Base-by-base conservation (phyloP, 306 rosid species). In the Quercus gilva region DNA sequence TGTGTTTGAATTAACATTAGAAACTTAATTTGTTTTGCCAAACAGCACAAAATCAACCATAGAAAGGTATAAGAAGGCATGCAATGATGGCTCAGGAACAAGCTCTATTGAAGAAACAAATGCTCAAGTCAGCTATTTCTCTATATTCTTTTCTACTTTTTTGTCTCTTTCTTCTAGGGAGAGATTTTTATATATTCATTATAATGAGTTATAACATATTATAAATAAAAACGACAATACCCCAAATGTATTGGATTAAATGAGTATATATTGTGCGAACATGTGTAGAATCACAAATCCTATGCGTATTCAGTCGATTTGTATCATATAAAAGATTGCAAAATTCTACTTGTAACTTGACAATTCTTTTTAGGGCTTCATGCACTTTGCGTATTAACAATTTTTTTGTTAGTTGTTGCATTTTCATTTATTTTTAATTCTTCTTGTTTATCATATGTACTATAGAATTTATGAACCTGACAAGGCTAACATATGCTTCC, bases 21-120 rank as follows among this genome's bases (percentile, higher is more conserved):
- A 12, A 13, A 1, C 21, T 53, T 63, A 6, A 63, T 8, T 41
- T 18, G n/a, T 19, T 8, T 69, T 15, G 2, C 3, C 45, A 7
- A 74, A 67, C 6, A 69, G 98, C 84, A 91, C 93, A 76, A 91
- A 91, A 74, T 79, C 92, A 75, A 95, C 97, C 6, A 90, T 95
- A 71, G 99, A 95, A 49, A 92, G 91, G 90, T 95, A 95, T 88
- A 95, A 89, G 87, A 92, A 95, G 77, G 94, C 96, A 17, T 82
- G 88, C 76, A 89, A 97, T 20, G 99, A 95, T 73, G 85, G 71
- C 82, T 84, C 94, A 53, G 83, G 88, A 33, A 80, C 90, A 6
- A 87, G 85, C 61, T 81, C 96, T 55, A 79, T 88, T 60, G 87
- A 89, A 8, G 94, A 95, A 83, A 89, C 93, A 53, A 92, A 95